phyloP scores from a whole-genome alignment of 2,329 filamentous ascomycete species.

The Sodiomyces alkalinus region DNA sequence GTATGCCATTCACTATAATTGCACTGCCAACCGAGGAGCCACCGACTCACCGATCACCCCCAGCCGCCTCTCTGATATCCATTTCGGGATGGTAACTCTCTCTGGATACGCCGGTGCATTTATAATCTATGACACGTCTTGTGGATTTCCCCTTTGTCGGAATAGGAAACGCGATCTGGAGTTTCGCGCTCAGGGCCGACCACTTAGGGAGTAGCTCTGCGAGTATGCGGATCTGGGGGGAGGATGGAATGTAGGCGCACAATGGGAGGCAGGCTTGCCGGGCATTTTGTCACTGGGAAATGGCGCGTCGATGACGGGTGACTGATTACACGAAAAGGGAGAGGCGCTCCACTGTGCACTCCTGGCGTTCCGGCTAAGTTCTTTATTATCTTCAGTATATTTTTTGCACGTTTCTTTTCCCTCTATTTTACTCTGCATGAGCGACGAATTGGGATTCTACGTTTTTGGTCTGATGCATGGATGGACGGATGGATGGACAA shows the following conservation, averaged over 20 bases:
- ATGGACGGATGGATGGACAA: background rate
- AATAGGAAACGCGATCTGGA: background rate
- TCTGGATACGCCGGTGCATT: conserved; percentile 1
- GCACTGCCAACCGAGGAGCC: background rate
- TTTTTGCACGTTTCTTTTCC: conserved; percentile 5
- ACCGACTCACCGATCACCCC: background rate
- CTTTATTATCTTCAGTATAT: conserved; percentile 5
- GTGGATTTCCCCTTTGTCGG: background rate
- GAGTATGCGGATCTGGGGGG: background rate
- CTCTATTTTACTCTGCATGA: too few relatives aligned
- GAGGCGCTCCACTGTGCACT: conserved; percentile 3
- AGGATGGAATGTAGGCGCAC: background rate
- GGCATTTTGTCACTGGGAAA: background rate
- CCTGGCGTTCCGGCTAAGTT: conserved; percentile 6
- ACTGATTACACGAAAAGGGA: conserved; percentile 1
- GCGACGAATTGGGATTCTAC: conserved; percentile 9
- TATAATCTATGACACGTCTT: background rate
- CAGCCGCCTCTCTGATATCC: background rate
- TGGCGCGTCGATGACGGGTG: conserved; percentile 1
- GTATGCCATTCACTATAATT: conserved; percentile 1
- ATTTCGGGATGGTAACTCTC: background rate
- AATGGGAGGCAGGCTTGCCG: conserved; percentile 1
- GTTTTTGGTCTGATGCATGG: conserved; percentile 1
- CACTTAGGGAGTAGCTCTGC: too few relatives aligned
- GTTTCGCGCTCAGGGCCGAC: too few relatives aligned